phyloP scores from a whole-genome alignment of 1,139 yeast species.

The Lodderomyces orthopsilosis region DNA sequence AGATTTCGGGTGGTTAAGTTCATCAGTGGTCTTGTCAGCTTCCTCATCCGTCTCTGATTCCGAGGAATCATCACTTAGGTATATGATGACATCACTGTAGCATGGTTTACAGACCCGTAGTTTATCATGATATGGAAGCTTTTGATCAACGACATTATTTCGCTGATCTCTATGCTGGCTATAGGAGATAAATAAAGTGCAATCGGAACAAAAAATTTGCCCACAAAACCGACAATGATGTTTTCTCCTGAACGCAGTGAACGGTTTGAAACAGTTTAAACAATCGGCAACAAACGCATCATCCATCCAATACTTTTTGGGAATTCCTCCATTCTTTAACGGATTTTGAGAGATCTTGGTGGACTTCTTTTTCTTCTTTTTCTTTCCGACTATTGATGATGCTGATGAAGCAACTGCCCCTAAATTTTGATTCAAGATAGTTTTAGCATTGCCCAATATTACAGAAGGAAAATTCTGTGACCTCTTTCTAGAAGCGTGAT shows the following conservation, averaged over 20 bases:
- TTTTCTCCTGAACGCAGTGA: slow-evolving; percentile 78
- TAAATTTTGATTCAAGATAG: slow-evolving; percentile 31
- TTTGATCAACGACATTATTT: slow-evolving; percentile 24
- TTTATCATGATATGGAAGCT: slow-evolving; percentile 52
- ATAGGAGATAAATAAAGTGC: slow-evolving; percentile 78
- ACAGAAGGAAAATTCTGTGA: slow-evolving; percentile 34
- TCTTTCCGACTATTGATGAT: slow-evolving; percentile 25
- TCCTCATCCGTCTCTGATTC: slow-evolving; percentile 24
- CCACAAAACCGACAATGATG: slow-evolving; percentile 97
- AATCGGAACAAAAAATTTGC: slow-evolving; percentile 87
- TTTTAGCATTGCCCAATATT: slow-evolving; percentile 40
- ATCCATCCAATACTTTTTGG: slow-evolving; percentile 86
- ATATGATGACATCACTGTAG: slow-evolving; percentile 61
- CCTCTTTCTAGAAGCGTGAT: slow-evolving; percentile 23
- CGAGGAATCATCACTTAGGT: slow-evolving; percentile 63
- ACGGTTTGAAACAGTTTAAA: slow-evolving; percentile 69
- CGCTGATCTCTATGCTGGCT: slow-evolving; percentile 56
- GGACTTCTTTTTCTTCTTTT: slow-evolving; percentile 27
- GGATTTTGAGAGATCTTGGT: slow-evolving; percentile 45
- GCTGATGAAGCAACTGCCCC: slow-evolving; percentile 32
- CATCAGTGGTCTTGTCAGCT: slow-evolving; percentile 18
- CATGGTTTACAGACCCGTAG: slow-evolving; percentile 82
- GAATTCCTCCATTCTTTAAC: slow-evolving; percentile 49
- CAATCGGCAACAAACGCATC: slow-evolving; percentile 84
- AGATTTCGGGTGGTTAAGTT: slow-evolving; percentile 13